A percentile compares a stretch with the other conserved stretches of the same genome.
These are phyloP conservation scores for Clavariopsis aquatica DNA, from an alignment of 495 filamentous ascomycete species.

Conservation along the genomic window DNA sequence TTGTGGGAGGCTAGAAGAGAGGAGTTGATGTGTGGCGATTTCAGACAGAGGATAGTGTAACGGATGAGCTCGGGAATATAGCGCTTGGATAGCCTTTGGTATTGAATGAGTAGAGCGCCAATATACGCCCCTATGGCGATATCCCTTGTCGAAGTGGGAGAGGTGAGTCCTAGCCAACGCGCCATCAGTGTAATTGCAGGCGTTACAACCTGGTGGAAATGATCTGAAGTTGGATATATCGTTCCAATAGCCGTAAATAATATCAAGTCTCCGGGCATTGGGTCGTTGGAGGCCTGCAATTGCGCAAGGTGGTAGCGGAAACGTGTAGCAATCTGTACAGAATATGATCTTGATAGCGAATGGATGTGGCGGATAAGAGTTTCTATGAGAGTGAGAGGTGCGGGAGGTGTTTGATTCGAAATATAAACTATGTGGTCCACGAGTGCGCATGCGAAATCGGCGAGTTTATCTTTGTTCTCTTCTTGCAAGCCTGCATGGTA, in stretches of 20 bases:
- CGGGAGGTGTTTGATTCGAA: constrained; percentile 47
- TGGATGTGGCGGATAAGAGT: constrained; percentile 76
- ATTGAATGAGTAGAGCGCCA: constrained; percentile 72
- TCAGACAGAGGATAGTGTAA: constrained; percentile 74
- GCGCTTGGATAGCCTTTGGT: constrained; percentile 76
- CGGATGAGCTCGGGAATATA: constrained; percentile 86
- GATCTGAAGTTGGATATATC: constrained; percentile 92
- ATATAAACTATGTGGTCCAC: constrained; percentile 76
- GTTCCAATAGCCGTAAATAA: constrained; percentile 78
- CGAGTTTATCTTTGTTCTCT: constrained; percentile 81
- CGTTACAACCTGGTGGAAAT: constrained; percentile 91
- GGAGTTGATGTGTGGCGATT: constrained; percentile 13
- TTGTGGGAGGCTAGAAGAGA: constrained; percentile 35
- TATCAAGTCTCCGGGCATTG: constrained; percentile 73
- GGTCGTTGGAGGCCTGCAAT: constrained; percentile 62
- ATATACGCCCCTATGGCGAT: constrained; percentile 76
- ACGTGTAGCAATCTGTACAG: constrained; percentile 70
- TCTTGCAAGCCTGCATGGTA: constrained; percentile 83
- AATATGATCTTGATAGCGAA: constrained; percentile 80
- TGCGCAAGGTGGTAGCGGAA: constrained; percentile 72
- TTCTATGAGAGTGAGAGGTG: constrained; percentile 64
- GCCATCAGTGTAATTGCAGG: constrained; percentile 80
- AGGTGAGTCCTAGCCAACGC: constrained; percentile 77
- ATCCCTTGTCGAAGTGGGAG: constrained; percentile 62
- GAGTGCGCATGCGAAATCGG: constrained; percentile 70